phyloP scores from a whole-genome alignment of 148 eudicot species.

The Polygonum aviculare region DNA sequence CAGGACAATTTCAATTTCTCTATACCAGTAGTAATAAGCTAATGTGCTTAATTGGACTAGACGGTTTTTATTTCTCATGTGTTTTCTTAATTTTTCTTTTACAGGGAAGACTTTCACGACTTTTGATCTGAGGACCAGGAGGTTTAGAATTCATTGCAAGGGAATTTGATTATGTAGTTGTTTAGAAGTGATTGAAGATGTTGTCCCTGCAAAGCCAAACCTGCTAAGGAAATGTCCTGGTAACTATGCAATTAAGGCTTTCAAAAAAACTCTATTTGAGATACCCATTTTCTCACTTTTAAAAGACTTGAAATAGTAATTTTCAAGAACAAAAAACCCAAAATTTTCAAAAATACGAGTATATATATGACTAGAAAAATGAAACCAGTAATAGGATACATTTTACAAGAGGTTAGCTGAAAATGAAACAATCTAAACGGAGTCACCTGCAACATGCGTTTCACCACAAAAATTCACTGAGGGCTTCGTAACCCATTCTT shows the following conservation, averaged over 20 bases:
- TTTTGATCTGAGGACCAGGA: conserved; percentile 48
- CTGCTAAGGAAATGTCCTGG: background rate
- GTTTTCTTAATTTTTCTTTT: background rate
- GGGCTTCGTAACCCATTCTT: background rate
- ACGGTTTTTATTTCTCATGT: background rate
- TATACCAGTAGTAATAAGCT: too few species aligned
- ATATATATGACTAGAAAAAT: background rate
- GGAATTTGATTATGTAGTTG: background rate
- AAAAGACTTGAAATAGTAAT: background rate
- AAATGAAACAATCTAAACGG: background rate
- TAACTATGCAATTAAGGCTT: background rate
- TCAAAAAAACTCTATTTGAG: background rate
- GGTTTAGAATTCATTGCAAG: background rate
- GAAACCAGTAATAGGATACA: background rate
- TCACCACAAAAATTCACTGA: background rate
- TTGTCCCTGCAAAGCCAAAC: background rate
- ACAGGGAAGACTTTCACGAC: conserved; percentile 62
- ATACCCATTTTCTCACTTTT: background rate
- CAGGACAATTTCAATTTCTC: conserved; percentile 26
- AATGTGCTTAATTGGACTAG: too few species aligned
- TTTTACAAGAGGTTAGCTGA: background rate
- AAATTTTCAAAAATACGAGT: background rate
- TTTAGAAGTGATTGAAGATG: background rate
- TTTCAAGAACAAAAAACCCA: background rate
- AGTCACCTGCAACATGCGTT: background rate